A percentile compares a stretch with the other conserved stretches of the same genome.
Conservation (phyloP, 2,329 filamentous ascomycete species). For the Coniochaeta hoffmannii region DNA sequence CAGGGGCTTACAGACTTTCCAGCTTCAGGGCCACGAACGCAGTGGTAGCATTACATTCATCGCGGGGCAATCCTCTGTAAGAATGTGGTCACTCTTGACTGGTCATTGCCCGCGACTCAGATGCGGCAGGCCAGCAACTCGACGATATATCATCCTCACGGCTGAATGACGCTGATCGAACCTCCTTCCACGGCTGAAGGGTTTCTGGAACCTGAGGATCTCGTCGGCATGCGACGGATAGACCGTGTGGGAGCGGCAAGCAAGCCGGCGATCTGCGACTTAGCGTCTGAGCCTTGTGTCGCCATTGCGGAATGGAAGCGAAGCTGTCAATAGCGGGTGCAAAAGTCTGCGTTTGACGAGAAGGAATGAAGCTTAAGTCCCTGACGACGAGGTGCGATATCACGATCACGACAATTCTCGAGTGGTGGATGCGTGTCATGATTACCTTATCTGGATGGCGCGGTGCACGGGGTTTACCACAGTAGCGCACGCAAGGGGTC, state of each 20-base stretch:
- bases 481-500: too few relatives aligned
- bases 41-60: too few relatives aligned
- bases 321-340: not conserved
- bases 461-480: too few relatives aligned
- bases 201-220: not conserved
- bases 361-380: too few relatives aligned
- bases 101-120: not conserved
- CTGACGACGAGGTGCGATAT: too few relatives aligned
- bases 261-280: constrained; percentile 5
- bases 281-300: constrained; percentile 5
- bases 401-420: too few relatives aligned
- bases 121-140: not conserved
- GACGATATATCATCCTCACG: not conserved
- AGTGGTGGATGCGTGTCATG: too few relatives aligned
- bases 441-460: too few relatives aligned
- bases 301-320: not conserved
- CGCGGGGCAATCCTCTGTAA: too few relatives aligned
- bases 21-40: too few relatives aligned
- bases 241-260: not conserved
- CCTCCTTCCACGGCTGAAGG: not conserved
- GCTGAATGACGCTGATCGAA: not conserved
- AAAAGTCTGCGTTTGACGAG: not conserved
- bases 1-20: too few relatives aligned
- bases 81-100: too few relatives aligned
- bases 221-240: not conserved